These are phyloP conservation scores for Leccinum brunneo-olivaceum DNA, from an alignment of 1,284 basidiomycete species.

Conservation along the genomic window DNA sequence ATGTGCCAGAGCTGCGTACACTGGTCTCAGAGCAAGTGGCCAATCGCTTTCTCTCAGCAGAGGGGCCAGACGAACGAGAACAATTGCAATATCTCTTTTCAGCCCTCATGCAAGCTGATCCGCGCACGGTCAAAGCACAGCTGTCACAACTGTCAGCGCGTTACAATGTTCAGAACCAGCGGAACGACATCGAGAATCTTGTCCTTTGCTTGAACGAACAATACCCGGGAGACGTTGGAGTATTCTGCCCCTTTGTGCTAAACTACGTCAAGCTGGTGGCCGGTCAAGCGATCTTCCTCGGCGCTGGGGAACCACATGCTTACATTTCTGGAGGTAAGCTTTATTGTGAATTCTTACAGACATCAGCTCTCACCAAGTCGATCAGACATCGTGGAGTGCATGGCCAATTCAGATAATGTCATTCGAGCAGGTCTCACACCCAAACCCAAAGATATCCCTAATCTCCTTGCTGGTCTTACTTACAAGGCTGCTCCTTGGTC, in stretches of 20 bases:
- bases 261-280: slow-evolving; percentile 79
- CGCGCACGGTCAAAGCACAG: slow-evolving; percentile 44
- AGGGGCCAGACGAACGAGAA: slow-evolving; percentile 38
- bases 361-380: slow-evolving; percentile 7
- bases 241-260: slow-evolving; percentile 88
- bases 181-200: slow-evolving; percentile 54
- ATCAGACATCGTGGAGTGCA: slow-evolving; percentile 92
- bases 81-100: slow-evolving; percentile 62
- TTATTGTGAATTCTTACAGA: not conserved
- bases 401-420: slow-evolving; percentile 98
- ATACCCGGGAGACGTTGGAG: slow-evolving; percentile 90
- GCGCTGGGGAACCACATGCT: slow-evolving; percentile 95
- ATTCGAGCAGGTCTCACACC: slow-evolving; percentile 97
- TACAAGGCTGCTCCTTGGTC: slow-evolving; percentile 69
- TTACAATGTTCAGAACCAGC: slow-evolving; percentile 46
- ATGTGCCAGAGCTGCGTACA: slow-evolving; percentile 73
- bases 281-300: slow-evolving; percentile 91
- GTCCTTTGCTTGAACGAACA: slow-evolving; percentile 71
- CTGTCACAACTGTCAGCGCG: slow-evolving; percentile 57
- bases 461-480: slow-evolving; percentile 84
- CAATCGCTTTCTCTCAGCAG: slow-evolving; percentile 43
- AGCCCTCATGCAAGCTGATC: slow-evolving; percentile 74
- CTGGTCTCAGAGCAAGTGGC: slow-evolving; percentile 60
- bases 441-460: slow-evolving; percentile 89
- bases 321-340: slow-evolving; percentile 83